These are phyloP conservation scores for Flaveria bidentis DNA, from an alignment of 129 eudicot genomes.

Conservation along the genomic window DNA sequence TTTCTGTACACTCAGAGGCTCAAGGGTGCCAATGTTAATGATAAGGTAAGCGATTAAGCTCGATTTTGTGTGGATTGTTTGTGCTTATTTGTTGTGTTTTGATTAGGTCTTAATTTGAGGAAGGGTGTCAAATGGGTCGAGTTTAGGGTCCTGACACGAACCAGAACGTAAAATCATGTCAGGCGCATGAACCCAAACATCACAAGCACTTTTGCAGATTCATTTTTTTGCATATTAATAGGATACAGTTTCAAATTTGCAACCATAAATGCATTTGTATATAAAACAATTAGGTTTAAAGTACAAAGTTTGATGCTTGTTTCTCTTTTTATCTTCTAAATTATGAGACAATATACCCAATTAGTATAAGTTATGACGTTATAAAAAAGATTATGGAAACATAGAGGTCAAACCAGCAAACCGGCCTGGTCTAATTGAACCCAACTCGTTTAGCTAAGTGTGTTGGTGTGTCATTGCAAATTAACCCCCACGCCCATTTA, in stretches of 20 bases:
- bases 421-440: background rate
- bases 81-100: background rate
- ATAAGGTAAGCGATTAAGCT: conserved; percentile 52
- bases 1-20: conserved; percentile 81
- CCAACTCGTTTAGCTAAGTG: background rate
- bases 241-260: background rate
- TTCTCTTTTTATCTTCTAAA: background rate
- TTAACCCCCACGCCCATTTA: background rate
- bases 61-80: background rate
- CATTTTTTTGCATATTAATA: background rate
- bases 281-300: background rate
- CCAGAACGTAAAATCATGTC: background rate
- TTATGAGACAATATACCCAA: background rate
- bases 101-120: background rate
- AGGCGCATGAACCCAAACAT: background rate
- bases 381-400: background rate
- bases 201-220: background rate
- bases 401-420: background rate
- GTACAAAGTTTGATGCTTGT: background rate
- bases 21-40: conserved; percentile 82
- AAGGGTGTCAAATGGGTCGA: background rate
- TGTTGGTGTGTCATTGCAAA: background rate
- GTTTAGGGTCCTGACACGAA: background rate
- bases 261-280: background rate
- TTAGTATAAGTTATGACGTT: background rate